Percentiles rank a stretch among this genome's conserved stretches.
phyloP scores from a whole-genome alignment of 495 filamentous ascomycete species.

The Immersiella caudata region DNA sequence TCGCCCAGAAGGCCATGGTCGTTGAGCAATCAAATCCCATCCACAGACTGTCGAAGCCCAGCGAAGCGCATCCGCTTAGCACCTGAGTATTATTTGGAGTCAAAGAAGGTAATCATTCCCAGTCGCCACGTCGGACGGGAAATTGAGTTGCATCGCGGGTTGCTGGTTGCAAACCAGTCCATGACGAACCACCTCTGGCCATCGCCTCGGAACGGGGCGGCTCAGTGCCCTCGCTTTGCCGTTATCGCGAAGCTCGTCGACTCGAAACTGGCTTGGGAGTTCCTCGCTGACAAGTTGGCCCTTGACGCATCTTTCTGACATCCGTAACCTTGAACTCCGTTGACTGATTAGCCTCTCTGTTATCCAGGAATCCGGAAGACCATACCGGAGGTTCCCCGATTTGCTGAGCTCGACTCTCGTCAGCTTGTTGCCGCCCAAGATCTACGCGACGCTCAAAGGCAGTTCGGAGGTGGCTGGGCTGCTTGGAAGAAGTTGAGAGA shows the following conservation, averaged over 20 bases:
- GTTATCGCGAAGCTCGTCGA: neutral
- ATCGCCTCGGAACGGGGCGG: neutral
- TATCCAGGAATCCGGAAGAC: neutral
- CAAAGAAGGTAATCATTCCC: neutral
- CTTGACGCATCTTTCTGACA: neutral
- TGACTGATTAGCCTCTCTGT: neutral
- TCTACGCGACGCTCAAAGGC: neutral
- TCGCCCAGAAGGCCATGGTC: neutral
- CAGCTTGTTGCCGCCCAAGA: neutral
- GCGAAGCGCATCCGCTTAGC: neutral
- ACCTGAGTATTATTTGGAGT: neutral
- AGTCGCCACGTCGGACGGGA: neutral
- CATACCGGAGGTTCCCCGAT: too few relatives aligned
- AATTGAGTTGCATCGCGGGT: neutral
- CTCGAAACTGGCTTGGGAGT: neutral
- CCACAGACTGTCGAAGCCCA: neutral
- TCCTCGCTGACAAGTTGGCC: neutral
- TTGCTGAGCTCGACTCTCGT: neutral
- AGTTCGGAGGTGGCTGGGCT: neutral
- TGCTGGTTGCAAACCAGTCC: neutral
- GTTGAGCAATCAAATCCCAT: neutral
- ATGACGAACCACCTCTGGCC: neutral
- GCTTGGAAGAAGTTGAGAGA: neutral
- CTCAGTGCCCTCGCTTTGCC: neutral
- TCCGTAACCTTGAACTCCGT: neutral